A percentile compares a stretch with the other conserved stretches of the same genome.
Evolutionary conservation across 1,284 basidiomycete species (phyloP).

Genomic region (Marasmius oreades): DNA sequence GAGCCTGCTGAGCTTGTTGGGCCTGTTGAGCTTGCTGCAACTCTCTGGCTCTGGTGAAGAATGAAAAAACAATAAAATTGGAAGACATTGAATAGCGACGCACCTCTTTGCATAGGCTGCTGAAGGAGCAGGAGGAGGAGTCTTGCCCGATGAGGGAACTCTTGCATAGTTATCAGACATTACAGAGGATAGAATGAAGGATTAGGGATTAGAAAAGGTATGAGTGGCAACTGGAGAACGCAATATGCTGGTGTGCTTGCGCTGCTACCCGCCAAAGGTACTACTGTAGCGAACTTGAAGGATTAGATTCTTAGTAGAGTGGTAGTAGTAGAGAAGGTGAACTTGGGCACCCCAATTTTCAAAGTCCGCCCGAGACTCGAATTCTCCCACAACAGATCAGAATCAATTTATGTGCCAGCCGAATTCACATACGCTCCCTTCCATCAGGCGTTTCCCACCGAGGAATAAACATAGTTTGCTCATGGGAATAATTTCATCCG

Average conservation of each 20-base stretch:
- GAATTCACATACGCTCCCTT: background rate
- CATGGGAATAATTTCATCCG: no score
- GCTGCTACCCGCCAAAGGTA: conserved; percentile 31
- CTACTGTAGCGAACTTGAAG: conserved; percentile 27
- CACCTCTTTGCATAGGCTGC: conserved; percentile 86
- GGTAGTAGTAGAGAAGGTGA: conserved; percentile 3
- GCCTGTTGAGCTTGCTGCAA: conserved; percentile 27
- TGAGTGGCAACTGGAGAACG: conserved; percentile 21
- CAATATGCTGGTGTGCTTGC: conserved; percentile 26
- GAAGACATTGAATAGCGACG: conserved; percentile 19
- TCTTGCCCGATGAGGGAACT: conserved; percentile 75
- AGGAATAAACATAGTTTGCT: no score
- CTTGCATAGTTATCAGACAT: conserved; percentile 86
- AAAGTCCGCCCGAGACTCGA: background rate
- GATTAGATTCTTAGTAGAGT: conserved; percentile 8
- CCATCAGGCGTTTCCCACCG: no score
- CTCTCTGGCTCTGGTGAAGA: conserved; percentile 65
- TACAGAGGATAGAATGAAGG: conserved; percentile 64
- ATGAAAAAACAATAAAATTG: conserved; percentile 15
- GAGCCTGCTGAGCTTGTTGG: background rate
- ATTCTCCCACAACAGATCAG: background rate
- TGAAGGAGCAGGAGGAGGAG: conserved; percentile 84
- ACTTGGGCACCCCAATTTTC: conserved; percentile 6
- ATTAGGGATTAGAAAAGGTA: conserved; percentile 80
- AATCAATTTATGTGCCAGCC: background rate